Evolutionary conservation across 2,329 filamentous ascomycete species (phyloP).

Genomic region (Ciborinia camelliae): DNA sequence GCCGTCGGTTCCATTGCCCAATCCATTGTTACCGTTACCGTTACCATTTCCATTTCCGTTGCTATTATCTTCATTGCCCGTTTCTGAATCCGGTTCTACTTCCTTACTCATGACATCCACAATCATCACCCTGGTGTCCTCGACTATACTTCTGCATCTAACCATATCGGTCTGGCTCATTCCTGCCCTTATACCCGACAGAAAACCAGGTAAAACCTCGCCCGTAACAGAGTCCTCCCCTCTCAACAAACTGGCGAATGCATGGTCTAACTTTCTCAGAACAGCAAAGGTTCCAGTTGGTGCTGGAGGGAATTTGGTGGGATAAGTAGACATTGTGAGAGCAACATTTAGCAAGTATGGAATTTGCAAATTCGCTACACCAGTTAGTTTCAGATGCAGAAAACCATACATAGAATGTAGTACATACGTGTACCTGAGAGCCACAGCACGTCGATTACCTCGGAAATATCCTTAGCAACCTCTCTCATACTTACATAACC

Average conservation of each 20-base stretch:
- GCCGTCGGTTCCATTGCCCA: slow-evolving; percentile 35
- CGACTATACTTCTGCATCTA: slow-evolving; percentile 75
- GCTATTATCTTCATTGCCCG: not conserved
- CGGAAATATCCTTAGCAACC: slow-evolving; percentile 70
- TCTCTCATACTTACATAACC: slow-evolving; percentile 58
- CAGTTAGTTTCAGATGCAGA: not conserved
- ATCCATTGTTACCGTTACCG: slow-evolving; percentile 38
- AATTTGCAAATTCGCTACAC: slow-evolving; percentile 70
- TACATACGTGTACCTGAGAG: slow-evolving; percentile 77
- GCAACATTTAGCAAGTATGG: slow-evolving; percentile 80
- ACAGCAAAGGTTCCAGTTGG: slow-evolving; percentile 67
- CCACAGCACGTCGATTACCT: slow-evolving; percentile 78
- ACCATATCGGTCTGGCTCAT: slow-evolving; percentile 84
- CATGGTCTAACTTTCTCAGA: slow-evolving; percentile 75
- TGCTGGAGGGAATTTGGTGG: slow-evolving; percentile 67
- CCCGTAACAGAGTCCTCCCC: slow-evolving; percentile 65
- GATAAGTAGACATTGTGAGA: slow-evolving; percentile 66
- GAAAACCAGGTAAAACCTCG: slow-evolving; percentile 67
- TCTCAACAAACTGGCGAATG: slow-evolving; percentile 71
- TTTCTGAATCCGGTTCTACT: slow-evolving; percentile 43
- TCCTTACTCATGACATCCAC: slow-evolving; percentile 63
- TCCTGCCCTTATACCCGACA: slow-evolving; percentile 53
- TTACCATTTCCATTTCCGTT: slow-evolving; percentile 34
- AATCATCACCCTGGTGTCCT: slow-evolving; percentile 68
- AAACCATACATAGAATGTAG: not conserved